Percentiles rank a stretch among this genome's conserved stretches.
Evolutionary conservation across 1,284 basidiomycete genomes (phyloP).

Genomic region (Naganishia sp.): DNA sequence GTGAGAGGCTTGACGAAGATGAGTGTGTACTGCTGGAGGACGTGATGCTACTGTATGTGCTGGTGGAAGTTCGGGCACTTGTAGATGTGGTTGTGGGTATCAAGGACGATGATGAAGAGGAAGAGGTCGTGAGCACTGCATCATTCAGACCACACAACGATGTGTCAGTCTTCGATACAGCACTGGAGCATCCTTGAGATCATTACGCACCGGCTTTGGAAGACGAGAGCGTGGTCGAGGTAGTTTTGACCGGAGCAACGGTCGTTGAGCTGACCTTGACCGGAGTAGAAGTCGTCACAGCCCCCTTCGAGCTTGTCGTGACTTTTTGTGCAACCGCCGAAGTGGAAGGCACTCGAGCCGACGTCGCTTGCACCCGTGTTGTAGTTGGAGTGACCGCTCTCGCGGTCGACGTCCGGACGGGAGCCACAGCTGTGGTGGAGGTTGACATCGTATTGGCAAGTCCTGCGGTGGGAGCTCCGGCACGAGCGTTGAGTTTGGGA

Average conservation of each 20-base stretch:
- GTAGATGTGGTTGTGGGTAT: constrained; percentile 5
- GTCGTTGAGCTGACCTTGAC: background rate
- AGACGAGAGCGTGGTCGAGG: background rate
- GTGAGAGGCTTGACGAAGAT: constrained; percentile 2
- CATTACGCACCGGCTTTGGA: background rate
- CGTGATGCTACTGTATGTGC: background rate
- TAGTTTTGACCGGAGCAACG: background rate
- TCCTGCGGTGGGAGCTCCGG: constrained; percentile 25
- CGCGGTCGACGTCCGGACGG: background rate
- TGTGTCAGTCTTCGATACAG: background rate
- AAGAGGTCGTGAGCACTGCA: background rate
- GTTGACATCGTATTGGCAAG: constrained; percentile 11
- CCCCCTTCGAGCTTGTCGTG: constrained; percentile 16
- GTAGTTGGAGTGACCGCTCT: background rate
- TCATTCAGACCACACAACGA: background rate
- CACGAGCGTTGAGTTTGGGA: constrained; percentile 15
- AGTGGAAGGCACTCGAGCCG: background rate
- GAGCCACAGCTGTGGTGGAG: constrained; percentile 1
- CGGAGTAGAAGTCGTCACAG: constrained; percentile 2
- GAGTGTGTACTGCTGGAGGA: constrained; percentile 2
- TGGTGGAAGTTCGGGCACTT: background rate
- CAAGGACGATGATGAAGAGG: background rate
- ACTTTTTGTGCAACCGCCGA: background rate
- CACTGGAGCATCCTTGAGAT: background rate
- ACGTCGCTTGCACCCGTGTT: background rate